These are phyloP conservation scores for Pseudogymnoascus verrucosus DNA, from an alignment of 2,329 filamentous ascomycete genomes.

Conservation along the genomic window DNA sequence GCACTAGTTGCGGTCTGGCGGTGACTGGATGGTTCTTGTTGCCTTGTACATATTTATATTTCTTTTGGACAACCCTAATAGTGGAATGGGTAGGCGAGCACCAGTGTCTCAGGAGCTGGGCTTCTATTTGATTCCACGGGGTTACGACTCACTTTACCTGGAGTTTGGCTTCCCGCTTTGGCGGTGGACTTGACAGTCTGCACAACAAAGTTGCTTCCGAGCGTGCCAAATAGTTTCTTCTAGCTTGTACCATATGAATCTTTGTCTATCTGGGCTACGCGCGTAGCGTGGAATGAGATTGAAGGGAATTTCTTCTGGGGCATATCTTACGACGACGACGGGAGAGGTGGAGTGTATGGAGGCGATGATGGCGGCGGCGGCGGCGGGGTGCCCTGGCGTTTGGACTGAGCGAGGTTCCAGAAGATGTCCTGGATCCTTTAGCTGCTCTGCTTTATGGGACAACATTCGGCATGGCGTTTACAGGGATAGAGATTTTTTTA, in stretches of 20 bases:
- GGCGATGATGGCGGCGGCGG: constrained; percentile 21
- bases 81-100: constrained; percentile 16
- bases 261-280: constrained; percentile 24
- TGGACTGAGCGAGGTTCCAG: constrained; percentile 6
- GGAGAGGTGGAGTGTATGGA: constrained; percentile 22
- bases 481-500: constrained; percentile 8
- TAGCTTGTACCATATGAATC: constrained; percentile 24
- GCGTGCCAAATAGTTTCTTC: constrained; percentile 25
- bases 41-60: constrained; percentile 29
- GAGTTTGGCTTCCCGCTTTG: constrained; percentile 14
- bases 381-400: not conserved
- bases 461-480: constrained; percentile 16
- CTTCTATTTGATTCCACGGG: constrained; percentile 26
- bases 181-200: constrained; percentile 18
- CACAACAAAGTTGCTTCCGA: constrained; percentile 23
- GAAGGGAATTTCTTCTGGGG: constrained; percentile 21
- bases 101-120: constrained; percentile 15
- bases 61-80: constrained; percentile 14
- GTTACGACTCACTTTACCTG: constrained; percentile 25
- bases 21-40: constrained; percentile 15
- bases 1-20: constrained; percentile 9
- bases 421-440: constrained; percentile 17
- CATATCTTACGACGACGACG: constrained; percentile 14
- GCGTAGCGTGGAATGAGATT: constrained; percentile 20
- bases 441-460: constrained; percentile 20